Conservation (phyloP, 179 eudicot genomes). For the Silene coronaria region DNA sequence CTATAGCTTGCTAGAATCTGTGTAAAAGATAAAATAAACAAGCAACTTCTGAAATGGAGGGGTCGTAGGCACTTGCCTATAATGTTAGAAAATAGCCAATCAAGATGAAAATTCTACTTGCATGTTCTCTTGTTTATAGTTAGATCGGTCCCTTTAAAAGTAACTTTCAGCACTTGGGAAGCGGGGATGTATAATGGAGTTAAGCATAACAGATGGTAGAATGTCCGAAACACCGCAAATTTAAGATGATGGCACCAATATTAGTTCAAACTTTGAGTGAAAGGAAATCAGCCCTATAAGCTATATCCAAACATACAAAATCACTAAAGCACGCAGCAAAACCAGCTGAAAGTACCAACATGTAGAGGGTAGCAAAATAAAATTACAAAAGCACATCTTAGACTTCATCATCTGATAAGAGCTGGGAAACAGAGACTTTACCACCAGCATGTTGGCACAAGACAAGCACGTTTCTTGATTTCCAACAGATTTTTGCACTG, state of each 20-base stretch:
- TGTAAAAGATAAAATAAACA: neutral
- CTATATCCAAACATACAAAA: neutral
- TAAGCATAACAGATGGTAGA: neutral
- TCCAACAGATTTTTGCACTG: conserved; percentile 54
- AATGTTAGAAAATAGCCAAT: conserved; percentile 4
- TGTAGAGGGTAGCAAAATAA: neutral
- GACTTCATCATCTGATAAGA: neutral
- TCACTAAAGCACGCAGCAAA: neutral
- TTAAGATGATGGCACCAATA: neutral
- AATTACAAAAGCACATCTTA: neutral
- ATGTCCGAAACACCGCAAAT: neutral
- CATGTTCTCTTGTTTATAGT: neutral
- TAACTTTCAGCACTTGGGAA: neutral
- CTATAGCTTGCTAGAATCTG: conserved; percentile 89
- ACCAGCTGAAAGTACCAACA: conserved; percentile 3
- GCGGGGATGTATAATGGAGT: neutral
- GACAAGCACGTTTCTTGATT: conserved; percentile 48
- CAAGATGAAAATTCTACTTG: neutral
- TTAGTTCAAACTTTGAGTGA: neutral
- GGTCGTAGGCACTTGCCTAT: conserved; percentile 2
- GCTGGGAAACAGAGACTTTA: conserved; percentile 29
- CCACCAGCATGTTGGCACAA: conserved; percentile 94
- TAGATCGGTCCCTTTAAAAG: too few relatives aligned
- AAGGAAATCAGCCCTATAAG: neutral
- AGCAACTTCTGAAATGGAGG: neutral